Conservation (phyloP, 2,329 filamentous ascomycete species). For the Fonsecaea monophora region DNA sequence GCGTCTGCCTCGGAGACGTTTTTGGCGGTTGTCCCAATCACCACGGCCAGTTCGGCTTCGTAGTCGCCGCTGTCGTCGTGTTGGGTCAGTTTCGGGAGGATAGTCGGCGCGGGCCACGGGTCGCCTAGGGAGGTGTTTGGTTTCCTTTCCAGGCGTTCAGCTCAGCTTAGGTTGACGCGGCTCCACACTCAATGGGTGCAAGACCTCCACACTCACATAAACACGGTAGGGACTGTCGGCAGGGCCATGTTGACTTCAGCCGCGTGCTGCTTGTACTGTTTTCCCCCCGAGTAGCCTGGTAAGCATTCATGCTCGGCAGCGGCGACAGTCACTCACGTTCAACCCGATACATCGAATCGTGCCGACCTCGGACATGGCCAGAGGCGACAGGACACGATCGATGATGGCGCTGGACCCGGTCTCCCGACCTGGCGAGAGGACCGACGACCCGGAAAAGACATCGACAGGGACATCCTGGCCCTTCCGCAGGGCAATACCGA, state of each 20-base stretch:
- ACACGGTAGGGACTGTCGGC: constrained; percentile 47
- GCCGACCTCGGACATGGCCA: constrained; percentile 47
- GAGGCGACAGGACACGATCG: constrained; percentile 45
- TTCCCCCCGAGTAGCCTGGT: not conserved
- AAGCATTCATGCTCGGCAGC: not conserved
- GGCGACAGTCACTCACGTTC: constrained; percentile 42
- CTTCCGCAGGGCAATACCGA: constrained; percentile 63
- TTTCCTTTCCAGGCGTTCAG: constrained; percentile 23
- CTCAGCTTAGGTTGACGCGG: no score
- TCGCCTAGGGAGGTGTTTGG: constrained; percentile 47
- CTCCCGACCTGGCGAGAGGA: constrained; percentile 60
- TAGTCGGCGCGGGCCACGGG: constrained; percentile 44
- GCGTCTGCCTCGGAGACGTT: constrained; percentile 50
- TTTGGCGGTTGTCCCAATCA: constrained; percentile 48
- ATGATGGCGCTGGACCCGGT: constrained; percentile 60
- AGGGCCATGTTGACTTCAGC: constrained; percentile 49
- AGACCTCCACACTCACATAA: constrained; percentile 39
- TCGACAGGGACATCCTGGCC: constrained; percentile 63
- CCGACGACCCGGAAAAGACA: constrained; percentile 65
- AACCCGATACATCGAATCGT: constrained; percentile 56
- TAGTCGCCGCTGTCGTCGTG: constrained; percentile 51
- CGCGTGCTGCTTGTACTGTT: constrained; percentile 50
- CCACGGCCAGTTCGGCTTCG: constrained; percentile 50
- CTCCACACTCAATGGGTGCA: not conserved
- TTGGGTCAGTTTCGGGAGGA: constrained; percentile 45